These are phyloP conservation scores for Candida chauliodis DNA, from an alignment of 805 yeast species.

Conservation along the genomic window DNA sequence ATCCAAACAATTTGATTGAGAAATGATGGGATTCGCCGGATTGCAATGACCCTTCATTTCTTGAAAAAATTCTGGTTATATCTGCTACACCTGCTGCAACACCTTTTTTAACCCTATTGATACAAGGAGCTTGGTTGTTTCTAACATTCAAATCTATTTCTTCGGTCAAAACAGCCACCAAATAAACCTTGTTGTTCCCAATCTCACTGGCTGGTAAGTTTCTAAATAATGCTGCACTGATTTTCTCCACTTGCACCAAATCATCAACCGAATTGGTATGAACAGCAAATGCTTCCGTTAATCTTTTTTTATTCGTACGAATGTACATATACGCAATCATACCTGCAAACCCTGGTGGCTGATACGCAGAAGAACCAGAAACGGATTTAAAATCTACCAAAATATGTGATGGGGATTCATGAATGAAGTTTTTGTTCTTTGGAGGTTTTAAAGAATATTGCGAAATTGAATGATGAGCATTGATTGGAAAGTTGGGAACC, in stretches of 20 bases:
- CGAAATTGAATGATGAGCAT: conserved; percentile 26
- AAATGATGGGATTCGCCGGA: conserved; percentile 70
- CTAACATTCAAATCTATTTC: conserved; percentile 44
- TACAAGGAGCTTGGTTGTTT: conserved; percentile 16
- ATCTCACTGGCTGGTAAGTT: conserved; percentile 69
- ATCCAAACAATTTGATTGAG: conserved; percentile 66
- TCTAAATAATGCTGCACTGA: conserved; percentile 76
- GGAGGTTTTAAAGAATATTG: conserved; percentile 42
- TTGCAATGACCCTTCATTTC: conserved; percentile 55
- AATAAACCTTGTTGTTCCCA: conserved; percentile 60
- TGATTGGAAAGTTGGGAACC: conserved; percentile 65
- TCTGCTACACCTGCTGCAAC: conserved; percentile 88
- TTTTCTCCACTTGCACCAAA: conserved; percentile 54
- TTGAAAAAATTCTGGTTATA: conserved; percentile 72
- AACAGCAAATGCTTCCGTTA: conserved; percentile 79
- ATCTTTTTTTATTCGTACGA: conserved; percentile 56
- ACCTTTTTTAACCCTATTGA: conserved; percentile 61
- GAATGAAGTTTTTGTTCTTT: conserved; percentile 44
- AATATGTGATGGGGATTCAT: conserved; percentile 60
- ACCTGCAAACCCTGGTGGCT: conserved; percentile 67
- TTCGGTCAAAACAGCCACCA: conserved; percentile 76
- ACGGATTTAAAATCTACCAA: conserved; percentile 76
- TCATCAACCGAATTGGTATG: conserved; percentile 57
- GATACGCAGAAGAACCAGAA: conserved; percentile 50
- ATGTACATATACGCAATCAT: conserved; percentile 71